These are phyloP conservation scores for Passiflora organensis DNA, from an alignment of 345 rosid genomes.

Conservation along the genomic window DNA sequence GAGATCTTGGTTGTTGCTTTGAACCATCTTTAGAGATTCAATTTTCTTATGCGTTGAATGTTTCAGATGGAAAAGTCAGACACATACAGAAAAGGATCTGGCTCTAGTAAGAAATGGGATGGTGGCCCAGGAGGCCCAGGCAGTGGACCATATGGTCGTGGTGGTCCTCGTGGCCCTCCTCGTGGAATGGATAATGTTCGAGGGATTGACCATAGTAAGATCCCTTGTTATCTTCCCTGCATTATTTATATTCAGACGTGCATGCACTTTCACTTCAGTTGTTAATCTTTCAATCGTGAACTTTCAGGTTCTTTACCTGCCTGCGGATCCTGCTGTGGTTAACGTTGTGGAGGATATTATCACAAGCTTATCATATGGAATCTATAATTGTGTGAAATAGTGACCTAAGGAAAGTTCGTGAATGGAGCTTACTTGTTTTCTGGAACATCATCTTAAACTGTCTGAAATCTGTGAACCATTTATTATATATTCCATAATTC, in stretches of 20 bases:
- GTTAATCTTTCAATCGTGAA: neutral
- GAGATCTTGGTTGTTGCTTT: neutral
- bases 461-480: too few relatives aligned
- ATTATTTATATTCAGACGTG: too few relatives aligned
- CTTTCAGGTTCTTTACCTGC: constrained; percentile 63
- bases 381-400: too few relatives aligned
- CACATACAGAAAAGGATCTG: constrained; percentile 55
- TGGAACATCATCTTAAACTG: too few relatives aligned
- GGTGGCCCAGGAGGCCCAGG: constrained; percentile 86
- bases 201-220: constrained; percentile 66
- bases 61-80: constrained; percentile 83
- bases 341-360: constrained; percentile 3
- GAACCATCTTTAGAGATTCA: neutral
- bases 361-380: too few relatives aligned
- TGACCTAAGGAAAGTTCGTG: too few relatives aligned
- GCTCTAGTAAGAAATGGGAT: constrained; percentile 81
- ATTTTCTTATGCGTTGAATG: neutral
- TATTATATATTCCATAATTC: too few relatives aligned
- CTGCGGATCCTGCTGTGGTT: constrained; percentile 75
- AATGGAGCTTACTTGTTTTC: too few relatives aligned
- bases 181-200: constrained; percentile 76
- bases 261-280: too few relatives aligned
- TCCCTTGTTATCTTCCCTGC: neutral
- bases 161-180: constrained; percentile 71
- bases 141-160: constrained; percentile 57